Conservation (phyloP, 768 basidiomycete genomes). For the Psilocybe subaeruginosa region DNA sequence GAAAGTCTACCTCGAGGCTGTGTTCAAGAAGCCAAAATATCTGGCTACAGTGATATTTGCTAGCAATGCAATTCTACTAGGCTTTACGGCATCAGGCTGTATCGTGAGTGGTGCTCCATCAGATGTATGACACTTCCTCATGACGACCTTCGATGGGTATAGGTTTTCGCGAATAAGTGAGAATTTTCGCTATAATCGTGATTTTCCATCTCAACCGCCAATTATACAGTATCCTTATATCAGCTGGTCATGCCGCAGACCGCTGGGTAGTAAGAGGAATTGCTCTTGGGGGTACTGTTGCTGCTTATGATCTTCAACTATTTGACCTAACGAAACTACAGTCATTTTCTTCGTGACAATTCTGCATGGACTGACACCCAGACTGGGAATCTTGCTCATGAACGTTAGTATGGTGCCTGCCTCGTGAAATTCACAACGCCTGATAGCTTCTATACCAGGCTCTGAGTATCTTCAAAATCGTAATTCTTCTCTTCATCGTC, state of each 20-base stretch:
- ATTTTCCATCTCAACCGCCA: not conserved
- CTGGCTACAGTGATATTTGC: conserved; percentile 54
- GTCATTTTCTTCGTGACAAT: conserved; percentile 54
- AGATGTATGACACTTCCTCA: not conserved
- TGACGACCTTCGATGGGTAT: not conserved
- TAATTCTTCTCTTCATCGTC: conserved; percentile 57
- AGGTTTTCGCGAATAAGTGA: conserved; percentile 36
- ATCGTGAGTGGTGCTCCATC: conserved; percentile 38
- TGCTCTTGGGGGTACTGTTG: conserved; percentile 50
- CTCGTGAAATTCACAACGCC: conserved; percentile 13
- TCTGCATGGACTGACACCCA: conserved; percentile 55
- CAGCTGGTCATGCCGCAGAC: conserved; percentile 40
- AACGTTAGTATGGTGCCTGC: conserved; percentile 39
- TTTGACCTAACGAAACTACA: conserved; percentile 17
- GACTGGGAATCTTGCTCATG: conserved; percentile 52
- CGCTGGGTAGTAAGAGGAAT: conserved; percentile 61
- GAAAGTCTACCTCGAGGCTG: conserved; percentile 63
- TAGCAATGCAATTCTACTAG: conserved; percentile 45
- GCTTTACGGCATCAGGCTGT: conserved; percentile 42
- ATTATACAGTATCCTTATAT: conserved; percentile 46
- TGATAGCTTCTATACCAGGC: conserved; percentile 35
- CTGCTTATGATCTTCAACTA: not conserved
- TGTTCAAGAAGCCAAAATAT: conserved; percentile 49
- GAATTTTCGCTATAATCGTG: not conserved
- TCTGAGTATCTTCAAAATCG: conserved; percentile 56